A percentile compares a stretch with the other conserved stretches of the same genome.
Evolutionary conservation across 108 stramenopile genomes (phyloP).

Genomic region (Nitzschia sp.): DNA sequence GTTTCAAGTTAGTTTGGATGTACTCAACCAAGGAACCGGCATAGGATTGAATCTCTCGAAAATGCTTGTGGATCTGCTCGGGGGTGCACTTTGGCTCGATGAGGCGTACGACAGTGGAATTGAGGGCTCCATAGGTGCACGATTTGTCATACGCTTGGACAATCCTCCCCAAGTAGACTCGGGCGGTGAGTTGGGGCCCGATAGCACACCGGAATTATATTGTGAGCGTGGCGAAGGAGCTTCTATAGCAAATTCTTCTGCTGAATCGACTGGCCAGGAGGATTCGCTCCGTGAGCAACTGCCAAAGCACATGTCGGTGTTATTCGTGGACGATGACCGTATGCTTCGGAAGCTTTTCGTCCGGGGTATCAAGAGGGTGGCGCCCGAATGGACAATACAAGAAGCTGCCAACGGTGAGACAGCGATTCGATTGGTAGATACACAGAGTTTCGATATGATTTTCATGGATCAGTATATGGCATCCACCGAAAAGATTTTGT

Average conservation of each 20-base stretch:
- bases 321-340: conserved; percentile 28
- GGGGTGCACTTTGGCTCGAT: conserved; percentile 19
- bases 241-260: not conserved
- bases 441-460: conserved; percentile 7
- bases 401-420: conserved; percentile 40
- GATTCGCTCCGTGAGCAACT: too few species aligned
- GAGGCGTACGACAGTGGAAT: conserved; percentile 30
- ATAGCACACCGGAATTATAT: too few species aligned
- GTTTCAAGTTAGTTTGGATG: conserved; percentile 21
- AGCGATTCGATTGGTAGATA: conserved; percentile 17
- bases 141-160: conserved; percentile 20
- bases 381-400: conserved; percentile 15
- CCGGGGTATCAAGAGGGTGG: not conserved
- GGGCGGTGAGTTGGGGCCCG: too few species aligned
- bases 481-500: conserved; percentile 8
- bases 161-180: not conserved
- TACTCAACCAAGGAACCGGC: conserved; percentile 28
- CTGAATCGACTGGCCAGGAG: too few species aligned
- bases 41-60: conserved; percentile 26
- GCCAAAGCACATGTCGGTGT: conserved; percentile 14
- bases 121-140: conserved; percentile 15
- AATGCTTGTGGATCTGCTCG: conserved; percentile 20
- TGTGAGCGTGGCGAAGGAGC: not conserved
- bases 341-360: conserved; percentile 23
- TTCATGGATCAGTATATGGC: conserved; percentile 25